phyloP scores from a whole-genome alignment of 139 green algal genomes.

The Haematococcus sp. region DNA sequence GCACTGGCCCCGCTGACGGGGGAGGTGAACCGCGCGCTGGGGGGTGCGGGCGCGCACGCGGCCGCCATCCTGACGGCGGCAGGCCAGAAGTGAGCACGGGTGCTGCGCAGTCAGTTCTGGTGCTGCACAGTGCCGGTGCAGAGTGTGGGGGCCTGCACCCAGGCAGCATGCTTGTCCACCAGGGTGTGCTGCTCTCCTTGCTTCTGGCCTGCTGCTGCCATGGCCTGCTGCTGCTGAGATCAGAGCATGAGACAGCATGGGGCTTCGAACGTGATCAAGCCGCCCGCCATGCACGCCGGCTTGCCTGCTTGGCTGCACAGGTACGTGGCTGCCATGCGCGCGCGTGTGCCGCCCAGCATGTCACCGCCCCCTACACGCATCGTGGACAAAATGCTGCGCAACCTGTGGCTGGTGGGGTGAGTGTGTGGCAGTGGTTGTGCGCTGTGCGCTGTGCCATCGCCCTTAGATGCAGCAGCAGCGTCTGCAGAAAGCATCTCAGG shows the following conservation, averaged over 20 bases:
- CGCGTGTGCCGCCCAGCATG: not conserved
- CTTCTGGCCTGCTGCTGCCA: too few relatives aligned
- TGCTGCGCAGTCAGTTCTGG: too few relatives aligned
- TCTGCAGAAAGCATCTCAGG: too few relatives aligned
- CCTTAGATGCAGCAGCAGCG: too few relatives aligned
- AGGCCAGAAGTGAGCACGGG: not conserved
- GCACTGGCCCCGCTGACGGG: conserved; percentile 55
- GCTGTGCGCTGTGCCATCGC: not conserved
- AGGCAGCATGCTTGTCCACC: too few relatives aligned
- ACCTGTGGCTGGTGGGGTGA: conserved; percentile 57
- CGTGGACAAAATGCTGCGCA: conserved; percentile 86
- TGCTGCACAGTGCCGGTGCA: too few relatives aligned
- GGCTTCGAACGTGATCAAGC: too few relatives aligned
- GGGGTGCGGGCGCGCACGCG: not conserved
- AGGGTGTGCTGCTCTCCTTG: too few relatives aligned
- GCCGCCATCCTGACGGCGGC: not conserved
- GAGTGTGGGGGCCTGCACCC: too few relatives aligned
- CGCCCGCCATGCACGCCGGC: not conserved
- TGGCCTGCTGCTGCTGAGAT: too few relatives aligned
- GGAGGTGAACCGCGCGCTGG: conserved; percentile 37
- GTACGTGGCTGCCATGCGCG: conserved; percentile 17
- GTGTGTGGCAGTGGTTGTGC: not conserved
- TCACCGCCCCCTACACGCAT: conserved; percentile 23
- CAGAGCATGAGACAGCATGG: too few relatives aligned
- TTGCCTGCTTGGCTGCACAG: not conserved